Conservation (phyloP, 331 rosid species). For the Malus hybrid region DNA sequence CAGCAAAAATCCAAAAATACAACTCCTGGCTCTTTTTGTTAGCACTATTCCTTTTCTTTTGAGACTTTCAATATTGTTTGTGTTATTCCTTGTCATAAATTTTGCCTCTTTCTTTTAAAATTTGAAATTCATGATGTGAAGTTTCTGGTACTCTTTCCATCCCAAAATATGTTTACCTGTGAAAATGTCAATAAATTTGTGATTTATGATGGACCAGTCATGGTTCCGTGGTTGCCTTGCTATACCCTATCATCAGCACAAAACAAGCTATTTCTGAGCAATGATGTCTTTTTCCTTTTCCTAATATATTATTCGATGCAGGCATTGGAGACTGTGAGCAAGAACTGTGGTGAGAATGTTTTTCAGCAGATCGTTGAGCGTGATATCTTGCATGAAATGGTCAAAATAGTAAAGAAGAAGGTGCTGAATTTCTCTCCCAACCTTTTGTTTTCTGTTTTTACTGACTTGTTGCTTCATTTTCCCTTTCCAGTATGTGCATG, state of each 20-base stretch:
- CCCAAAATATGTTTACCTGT: neutral
- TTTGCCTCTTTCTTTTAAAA: neutral
- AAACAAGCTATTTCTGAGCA: slow-evolving; percentile 13
- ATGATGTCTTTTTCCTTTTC: neutral
- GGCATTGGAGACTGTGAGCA: slow-evolving; percentile 88
- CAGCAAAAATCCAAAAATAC: slow-evolving; percentile 70
- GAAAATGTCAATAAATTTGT: neutral
- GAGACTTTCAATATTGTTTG: slow-evolving; percentile 4
- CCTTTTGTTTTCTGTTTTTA: neutral
- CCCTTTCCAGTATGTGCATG: neutral
- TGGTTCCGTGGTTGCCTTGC: neutral
- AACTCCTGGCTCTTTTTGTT: slow-evolving; percentile 88
- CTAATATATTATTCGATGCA: slow-evolving; percentile 21
- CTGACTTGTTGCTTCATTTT: neutral
- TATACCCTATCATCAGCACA: neutral
- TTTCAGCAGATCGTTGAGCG: slow-evolving; percentile 74
- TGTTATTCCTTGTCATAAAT: neutral
- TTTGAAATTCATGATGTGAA: neutral
- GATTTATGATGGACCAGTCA: neutral
- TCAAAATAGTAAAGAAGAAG: slow-evolving; percentile 93
- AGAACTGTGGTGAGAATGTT: slow-evolving; percentile 81
- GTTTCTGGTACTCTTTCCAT: slow-evolving; percentile 3
- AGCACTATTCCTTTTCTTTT: slow-evolving; percentile 26
- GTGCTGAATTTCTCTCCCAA: slow-evolving; percentile 28
- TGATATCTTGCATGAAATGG: slow-evolving; percentile 84